Base-by-base conservation (phyloP, 805 yeast species). In the Nakazawaea sp. region DNA sequence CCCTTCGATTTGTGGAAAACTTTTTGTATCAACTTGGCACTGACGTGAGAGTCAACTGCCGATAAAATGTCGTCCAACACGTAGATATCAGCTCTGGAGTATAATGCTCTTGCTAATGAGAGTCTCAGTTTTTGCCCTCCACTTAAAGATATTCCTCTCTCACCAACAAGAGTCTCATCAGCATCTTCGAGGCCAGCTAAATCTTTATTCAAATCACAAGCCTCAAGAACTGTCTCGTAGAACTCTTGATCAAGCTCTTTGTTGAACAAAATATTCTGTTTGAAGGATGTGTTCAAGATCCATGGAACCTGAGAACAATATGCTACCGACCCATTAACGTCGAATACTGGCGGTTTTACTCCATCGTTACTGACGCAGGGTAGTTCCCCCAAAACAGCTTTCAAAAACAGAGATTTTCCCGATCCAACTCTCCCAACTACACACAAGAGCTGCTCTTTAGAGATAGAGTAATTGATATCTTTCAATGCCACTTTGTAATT, bases 81-180 rank as follows among this genome's bases (percentile, higher is more conserved):
- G 55, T 86, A 88, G 20, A 90, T 75, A 53, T 92, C 97, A 3
- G 97, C 94, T 46, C 97, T 72, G 8, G 96, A 75, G 55, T 92
- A 92, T 6, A 92, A 95, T 7, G 98, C 97, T 56, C 98, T 75
- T 0, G 98, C 97, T 34, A 92, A 70, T 0, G 95, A 80, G 25
- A 92, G 70, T 56, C 98, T 78, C 0, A 97, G 97, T 68, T 92
- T 92, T 59, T 92, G 98, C 30, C 98, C 98, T 34, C 98, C 98
- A 27, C 95, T 84, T 32, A 92, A 67, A 12, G 97, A 85, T 33
- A 92, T 89, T 46, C 98, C 98, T 56, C 90, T 87, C 62, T 92
- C 98, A 45, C 98, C 98, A 41, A 92, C 97, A 48, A 84, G 76
- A 4, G 98, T 92, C 35, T 68, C 69, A 56, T 92, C 97, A 37